phyloP scores from a whole-genome alignment of 129 eudicot species.

The Solidago caesia region DNA sequence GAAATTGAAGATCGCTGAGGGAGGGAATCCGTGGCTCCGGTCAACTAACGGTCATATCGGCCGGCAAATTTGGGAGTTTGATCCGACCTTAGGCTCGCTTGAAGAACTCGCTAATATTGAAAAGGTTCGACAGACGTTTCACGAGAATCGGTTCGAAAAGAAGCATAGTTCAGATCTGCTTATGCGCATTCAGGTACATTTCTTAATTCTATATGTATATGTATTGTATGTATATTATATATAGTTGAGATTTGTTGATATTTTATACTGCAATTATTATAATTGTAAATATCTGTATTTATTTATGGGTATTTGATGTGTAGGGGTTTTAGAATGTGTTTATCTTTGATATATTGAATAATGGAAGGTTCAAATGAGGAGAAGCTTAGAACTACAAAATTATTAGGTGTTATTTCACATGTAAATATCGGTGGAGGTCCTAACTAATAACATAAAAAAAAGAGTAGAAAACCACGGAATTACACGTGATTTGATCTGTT shows the following conservation, averaged over 20 bases:
- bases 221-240: background rate
- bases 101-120: conserved; percentile 71
- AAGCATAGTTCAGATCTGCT: conserved; percentile 91
- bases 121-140: conserved; percentile 51
- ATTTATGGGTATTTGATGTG: background rate
- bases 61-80: conserved; percentile 86
- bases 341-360: too few relatives aligned
- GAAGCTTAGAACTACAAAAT: too few relatives aligned
- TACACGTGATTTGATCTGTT: too few relatives aligned
- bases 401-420: too few relatives aligned
- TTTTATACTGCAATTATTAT: background rate
- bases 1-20: conserved; percentile 75
- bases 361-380: too few relatives aligned
- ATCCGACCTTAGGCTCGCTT: conserved; percentile 58
- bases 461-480: too few relatives aligned
- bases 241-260: background rate
- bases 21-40: conserved; percentile 78
- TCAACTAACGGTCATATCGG: conserved; percentile 65
- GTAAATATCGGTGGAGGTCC: too few relatives aligned
- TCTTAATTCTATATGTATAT: conserved; percentile 13
- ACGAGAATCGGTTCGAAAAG: conserved; percentile 51
- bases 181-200: conserved; percentile 76
- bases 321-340: background rate
- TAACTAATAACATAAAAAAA: too few relatives aligned
- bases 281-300: background rate